These are phyloP conservation scores for Syncephalis plumigaleata DNA, from an alignment of 371 early-diverging fungal genomes.

Conservation along the genomic window DNA sequence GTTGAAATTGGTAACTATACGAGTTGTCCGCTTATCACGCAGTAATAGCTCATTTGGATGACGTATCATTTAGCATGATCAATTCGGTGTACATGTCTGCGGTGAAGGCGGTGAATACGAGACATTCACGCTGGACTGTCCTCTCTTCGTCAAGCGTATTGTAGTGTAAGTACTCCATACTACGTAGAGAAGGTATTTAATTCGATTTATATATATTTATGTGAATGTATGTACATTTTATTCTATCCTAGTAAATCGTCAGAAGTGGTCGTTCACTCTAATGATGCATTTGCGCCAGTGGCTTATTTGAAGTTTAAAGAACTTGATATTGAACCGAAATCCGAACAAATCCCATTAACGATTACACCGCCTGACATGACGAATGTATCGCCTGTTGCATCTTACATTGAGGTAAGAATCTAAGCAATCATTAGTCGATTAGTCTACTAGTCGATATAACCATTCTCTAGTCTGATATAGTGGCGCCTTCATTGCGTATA, in stretches of 20 bases:
- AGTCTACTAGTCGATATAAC: too few species aligned
- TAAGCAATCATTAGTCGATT: too few species aligned
- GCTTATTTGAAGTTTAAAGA: slow-evolving; percentile 51
- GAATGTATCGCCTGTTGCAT: too few species aligned
- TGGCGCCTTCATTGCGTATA: too few species aligned
- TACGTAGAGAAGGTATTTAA: neutral
- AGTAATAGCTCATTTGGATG: neutral
- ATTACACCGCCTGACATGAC: too few species aligned
- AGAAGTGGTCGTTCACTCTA: slow-evolving; percentile 55
- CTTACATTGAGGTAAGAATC: too few species aligned
- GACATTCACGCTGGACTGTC: slow-evolving; percentile 91
- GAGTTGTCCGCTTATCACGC: neutral
- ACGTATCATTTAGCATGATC: slow-evolving; percentile 25
- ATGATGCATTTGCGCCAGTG: slow-evolving; percentile 71
- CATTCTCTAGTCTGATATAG: too few species aligned
- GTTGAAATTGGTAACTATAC: slow-evolving; percentile 32
- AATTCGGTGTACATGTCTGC: slow-evolving; percentile 81
- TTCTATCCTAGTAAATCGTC: slow-evolving; percentile 31
- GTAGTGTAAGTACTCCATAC: slow-evolving; percentile 24
- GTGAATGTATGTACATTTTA: neutral
- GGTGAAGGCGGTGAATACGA: slow-evolving; percentile 99
- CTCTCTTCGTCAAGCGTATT: slow-evolving; percentile 75
- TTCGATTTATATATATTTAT: neutral
- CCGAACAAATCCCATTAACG: neutral
- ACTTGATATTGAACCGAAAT: slow-evolving; percentile 36